phyloP scores from a whole-genome alignment of 2,329 filamentous ascomycete species.

The Diplodia corticola region DNA sequence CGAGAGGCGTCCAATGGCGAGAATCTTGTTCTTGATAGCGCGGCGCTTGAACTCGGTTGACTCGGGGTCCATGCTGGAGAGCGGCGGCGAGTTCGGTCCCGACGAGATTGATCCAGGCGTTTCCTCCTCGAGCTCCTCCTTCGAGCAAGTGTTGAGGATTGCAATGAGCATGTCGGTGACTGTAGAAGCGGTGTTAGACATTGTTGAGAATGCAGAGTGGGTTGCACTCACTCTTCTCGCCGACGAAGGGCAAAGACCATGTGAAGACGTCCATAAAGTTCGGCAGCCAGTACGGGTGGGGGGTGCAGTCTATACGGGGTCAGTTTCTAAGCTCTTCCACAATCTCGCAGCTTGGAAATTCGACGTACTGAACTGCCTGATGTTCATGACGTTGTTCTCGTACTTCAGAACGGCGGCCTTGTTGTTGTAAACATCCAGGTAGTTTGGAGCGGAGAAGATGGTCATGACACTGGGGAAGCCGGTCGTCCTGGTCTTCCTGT shows the following conservation, averaged over 20 bases:
- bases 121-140: constrained; percentile 91
- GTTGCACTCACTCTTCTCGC: constrained; percentile 68
- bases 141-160: constrained; percentile 97
- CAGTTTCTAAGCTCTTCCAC: neutral
- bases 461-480: constrained; percentile 99
- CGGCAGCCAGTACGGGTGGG: constrained; percentile 97
- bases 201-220: neutral
- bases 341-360: neutral
- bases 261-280: constrained; percentile 99
- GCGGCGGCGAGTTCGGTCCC: constrained; percentile 73
- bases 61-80: constrained; percentile 69
- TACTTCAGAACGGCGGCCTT: constrained; percentile 99
- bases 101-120: constrained; percentile 67
- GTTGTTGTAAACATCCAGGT: constrained; percentile 99
- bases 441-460: constrained; percentile 98
- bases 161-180: constrained; percentile 98
- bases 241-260: constrained; percentile 98
- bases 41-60: constrained; percentile 91
- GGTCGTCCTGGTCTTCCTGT: constrained; percentile 95
- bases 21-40: constrained; percentile 99
- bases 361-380: constrained; percentile 80
- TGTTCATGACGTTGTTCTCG: constrained; percentile 99
- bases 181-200: constrained; percentile 24
- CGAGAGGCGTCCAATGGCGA: constrained; percentile 93
- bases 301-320: constrained; percentile 70